These are phyloP conservation scores for Xylariaceae sp. DNA, from an alignment of 2,329 filamentous ascomycete genomes.

Conservation along the genomic window DNA sequence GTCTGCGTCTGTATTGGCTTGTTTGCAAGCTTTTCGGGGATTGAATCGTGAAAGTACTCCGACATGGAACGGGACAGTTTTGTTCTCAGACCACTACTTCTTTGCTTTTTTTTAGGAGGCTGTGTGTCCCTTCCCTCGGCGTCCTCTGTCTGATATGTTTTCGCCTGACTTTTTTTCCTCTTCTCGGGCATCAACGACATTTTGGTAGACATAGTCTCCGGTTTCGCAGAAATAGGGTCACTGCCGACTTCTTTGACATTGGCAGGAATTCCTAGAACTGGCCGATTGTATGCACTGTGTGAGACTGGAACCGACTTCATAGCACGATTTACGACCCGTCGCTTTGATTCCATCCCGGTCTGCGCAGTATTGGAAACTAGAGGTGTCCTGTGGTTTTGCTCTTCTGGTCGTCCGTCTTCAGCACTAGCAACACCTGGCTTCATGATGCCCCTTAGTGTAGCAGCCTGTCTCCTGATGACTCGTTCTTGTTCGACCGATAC, in stretches of 20 bases:
- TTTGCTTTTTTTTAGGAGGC: not conserved
- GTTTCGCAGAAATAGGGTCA: not conserved
- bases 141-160: constrained; percentile 17
- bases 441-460: constrained; percentile 39
- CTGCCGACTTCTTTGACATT: not conserved
- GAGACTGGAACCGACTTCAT: constrained; percentile 25
- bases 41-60: constrained; percentile 9
- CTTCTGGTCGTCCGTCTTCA: not conserved
- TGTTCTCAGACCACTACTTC: not conserved
- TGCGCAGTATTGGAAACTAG: constrained; percentile 1
- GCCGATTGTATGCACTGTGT: constrained; percentile 41
- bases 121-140: constrained; percentile 1
- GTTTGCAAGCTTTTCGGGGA: not conserved
- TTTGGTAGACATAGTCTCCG: not conserved
- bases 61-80: constrained; percentile 35
- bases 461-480: constrained; percentile 35
- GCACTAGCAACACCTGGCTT: constrained; percentile 24
- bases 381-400: constrained; percentile 11
- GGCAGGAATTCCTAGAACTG: constrained; percentile 32
- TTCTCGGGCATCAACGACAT: not conserved
- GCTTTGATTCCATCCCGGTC: not conserved
- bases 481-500: constrained; percentile 42
- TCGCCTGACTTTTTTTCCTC: constrained; percentile 14
- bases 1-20: constrained; percentile 9
- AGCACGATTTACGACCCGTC: constrained; percentile 25